Base-by-base conservation (phyloP, 2,329 filamentous ascomycete genomes). In the Cladosporium sp. region DNA sequence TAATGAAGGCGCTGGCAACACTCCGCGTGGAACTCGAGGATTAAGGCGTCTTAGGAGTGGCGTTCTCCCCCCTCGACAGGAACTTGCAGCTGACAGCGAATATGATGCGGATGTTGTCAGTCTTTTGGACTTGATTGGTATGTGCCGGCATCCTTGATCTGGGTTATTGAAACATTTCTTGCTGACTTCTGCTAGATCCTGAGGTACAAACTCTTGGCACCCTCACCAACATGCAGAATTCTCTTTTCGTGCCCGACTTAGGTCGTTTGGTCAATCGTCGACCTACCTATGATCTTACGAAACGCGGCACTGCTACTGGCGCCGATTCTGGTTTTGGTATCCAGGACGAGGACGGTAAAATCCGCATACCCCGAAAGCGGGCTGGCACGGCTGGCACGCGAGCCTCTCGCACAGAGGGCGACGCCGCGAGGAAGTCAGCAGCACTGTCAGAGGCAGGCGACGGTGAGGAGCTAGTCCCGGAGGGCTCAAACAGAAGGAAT, bases 171-270 rank as follows among this genome's bases (percentile, higher is more conserved):
- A n/a, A n/a, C 17, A 13, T 8, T 28, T 45, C 17, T 17, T 54
- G 59, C 62, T 72, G 57, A 77, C 61, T 37, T 24, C 7, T 58
- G 25, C 5, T 62, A 91, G 90, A 95, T 66, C 90, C 90, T 40
- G 89, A 95, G 74, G 86, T 96, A 3, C 85, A 89, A 35, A 90
- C 90, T 0, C 76, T 96, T 3, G 90, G 89, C 0, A 93, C 90
- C 13, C 81, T 95, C 9, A 95, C 89, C 42, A 96, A 96, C 66
- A 86, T 96, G 19, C 90, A 95, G 67, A 96, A 96, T 70, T 94
- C 90, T 0, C 83, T 96, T 9, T 95, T 95, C 72, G 77, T 95
- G 1, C 91, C 91, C 0, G 87, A 91, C 62, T 78, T 95, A n/a
- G 90, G 90, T 39, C 77, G 80, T 58, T 85, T 84, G 65, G 65